Evolutionary conservation across 1,284 basidiomycete species (phyloP).

Genomic region (Rhodotorula glutinis): DNA sequence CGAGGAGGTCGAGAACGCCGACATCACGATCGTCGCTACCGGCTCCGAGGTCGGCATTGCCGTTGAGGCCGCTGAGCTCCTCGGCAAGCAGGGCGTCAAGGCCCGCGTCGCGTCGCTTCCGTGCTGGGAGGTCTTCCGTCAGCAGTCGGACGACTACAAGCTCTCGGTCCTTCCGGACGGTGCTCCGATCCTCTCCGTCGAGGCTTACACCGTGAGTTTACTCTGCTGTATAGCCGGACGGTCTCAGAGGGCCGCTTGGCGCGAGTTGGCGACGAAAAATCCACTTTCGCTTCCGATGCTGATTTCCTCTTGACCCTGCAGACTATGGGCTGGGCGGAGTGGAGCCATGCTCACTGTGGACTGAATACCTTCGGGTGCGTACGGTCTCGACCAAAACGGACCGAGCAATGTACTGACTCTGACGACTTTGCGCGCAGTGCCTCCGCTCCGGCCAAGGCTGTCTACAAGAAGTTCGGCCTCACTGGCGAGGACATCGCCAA

Average conservation of each 20-base stretch:
- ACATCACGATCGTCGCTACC: slow-evolving; percentile 80
- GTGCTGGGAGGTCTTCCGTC: slow-evolving; percentile 85
- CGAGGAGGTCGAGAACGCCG: slow-evolving; percentile 67
- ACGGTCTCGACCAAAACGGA: neutral
- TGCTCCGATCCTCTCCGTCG: slow-evolving; percentile 82
- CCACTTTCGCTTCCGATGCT: neutral
- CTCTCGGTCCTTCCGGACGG: slow-evolving; percentile 81
- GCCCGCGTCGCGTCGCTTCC: slow-evolving; percentile 81
- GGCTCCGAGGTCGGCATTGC: slow-evolving; percentile 86
- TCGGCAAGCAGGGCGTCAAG: slow-evolving; percentile 64
- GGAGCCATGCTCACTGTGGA: slow-evolving; percentile 85
- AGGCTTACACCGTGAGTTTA: slow-evolving; percentile 58
- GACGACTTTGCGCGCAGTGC: slow-evolving; percentile 55
- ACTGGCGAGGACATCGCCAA: slow-evolving; percentile 75
- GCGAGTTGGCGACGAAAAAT: no score
- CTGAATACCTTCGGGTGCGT: slow-evolving; percentile 61
- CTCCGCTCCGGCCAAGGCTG: slow-evolving; percentile 72
- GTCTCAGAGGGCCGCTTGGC: no score
- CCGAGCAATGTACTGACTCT: neutral
- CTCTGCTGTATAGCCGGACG: neutral
- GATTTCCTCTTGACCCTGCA: neutral
- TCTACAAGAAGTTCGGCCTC: slow-evolving; percentile 69
- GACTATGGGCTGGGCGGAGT: slow-evolving; percentile 68
- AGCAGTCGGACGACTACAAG: slow-evolving; percentile 74
- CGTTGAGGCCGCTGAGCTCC: slow-evolving; percentile 74